These are phyloP conservation scores for Aureobasidium sp. DNA, from an alignment of 2,329 filamentous ascomycete species.

Conservation along the genomic window DNA sequence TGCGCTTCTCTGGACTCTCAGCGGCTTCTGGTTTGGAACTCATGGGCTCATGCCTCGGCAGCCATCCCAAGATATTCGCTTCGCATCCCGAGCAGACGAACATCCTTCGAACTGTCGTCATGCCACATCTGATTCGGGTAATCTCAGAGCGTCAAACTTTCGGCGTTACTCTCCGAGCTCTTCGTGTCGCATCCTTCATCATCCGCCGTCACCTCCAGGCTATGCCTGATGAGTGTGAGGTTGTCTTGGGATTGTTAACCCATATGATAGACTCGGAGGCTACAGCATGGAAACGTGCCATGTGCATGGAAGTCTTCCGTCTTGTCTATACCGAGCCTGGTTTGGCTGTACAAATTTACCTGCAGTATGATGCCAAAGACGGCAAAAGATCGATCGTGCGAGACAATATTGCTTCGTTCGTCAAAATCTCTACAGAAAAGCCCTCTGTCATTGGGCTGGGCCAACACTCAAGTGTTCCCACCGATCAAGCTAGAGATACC, in stretches of 20 bases:
- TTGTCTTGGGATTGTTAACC: slow-evolving; percentile 72
- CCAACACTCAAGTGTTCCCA: slow-evolving; percentile 78
- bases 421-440: slow-evolving; percentile 87
- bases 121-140: slow-evolving; percentile 74
- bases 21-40: slow-evolving; percentile 83
- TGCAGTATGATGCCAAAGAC: slow-evolving; percentile 67
- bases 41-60: slow-evolving; percentile 82
- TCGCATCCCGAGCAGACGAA: slow-evolving; percentile 73
- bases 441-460: slow-evolving; percentile 82
- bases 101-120: slow-evolving; percentile 66
- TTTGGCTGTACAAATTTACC: slow-evolving; percentile 72
- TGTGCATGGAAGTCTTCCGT: slow-evolving; percentile 88
- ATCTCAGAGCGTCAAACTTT: slow-evolving; percentile 75
- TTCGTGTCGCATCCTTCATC: slow-evolving; percentile 76
- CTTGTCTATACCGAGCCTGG: slow-evolving; percentile 76
- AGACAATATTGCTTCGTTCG: slow-evolving; percentile 78
- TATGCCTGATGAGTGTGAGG: slow-evolving; percentile 71
- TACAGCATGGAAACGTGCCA: slow-evolving; percentile 73
- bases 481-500: slow-evolving; percentile 50
- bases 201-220: slow-evolving; percentile 70
- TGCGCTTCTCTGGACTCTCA: slow-evolving; percentile 70
- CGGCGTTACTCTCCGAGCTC: slow-evolving; percentile 71
- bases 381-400: slow-evolving; percentile 70
- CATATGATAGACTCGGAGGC: slow-evolving; percentile 81
- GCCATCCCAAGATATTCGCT: slow-evolving; percentile 73